A percentile compares a stretch with the other conserved stretches of the same genome.
Conservation (phyloP, 75 land plant species). For the Pinus taeda region DNA sequence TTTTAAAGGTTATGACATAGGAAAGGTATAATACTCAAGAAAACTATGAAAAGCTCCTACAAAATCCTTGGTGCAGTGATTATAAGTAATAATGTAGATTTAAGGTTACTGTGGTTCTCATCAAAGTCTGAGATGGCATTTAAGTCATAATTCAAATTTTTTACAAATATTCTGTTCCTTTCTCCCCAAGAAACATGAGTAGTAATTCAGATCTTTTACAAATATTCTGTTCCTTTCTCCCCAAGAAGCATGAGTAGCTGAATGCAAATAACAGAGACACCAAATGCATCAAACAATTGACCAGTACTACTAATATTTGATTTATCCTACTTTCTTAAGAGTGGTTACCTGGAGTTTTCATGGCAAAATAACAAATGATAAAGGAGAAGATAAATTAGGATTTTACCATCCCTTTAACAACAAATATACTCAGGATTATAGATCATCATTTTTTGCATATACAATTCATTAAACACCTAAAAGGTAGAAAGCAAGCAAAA, state of each 20-base stretch:
- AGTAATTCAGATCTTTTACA: not conserved
- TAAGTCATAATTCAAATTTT: not conserved
- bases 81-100: not conserved
- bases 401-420: not conserved
- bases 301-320: not conserved
- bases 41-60: not conserved
- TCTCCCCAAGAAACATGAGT: not conserved
- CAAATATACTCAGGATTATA: not conserved
- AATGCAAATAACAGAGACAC: conserved; percentile 5
- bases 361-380: too few species aligned
- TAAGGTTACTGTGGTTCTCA: too few species aligned
- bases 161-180: not conserved
- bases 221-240: not conserved
- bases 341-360: not conserved
- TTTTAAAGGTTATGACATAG: not conserved
- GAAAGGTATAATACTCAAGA: not conserved
- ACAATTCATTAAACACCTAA: not conserved
- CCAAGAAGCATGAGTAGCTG: not conserved
- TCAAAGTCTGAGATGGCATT: too few species aligned
- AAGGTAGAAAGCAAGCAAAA: not conserved
- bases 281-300: not conserved
- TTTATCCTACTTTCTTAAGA: not conserved
- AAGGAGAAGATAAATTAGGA: too few species aligned
- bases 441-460: not conserved
- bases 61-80: not conserved